phyloP scores from a whole-genome alignment of 106 monocot genomes.

The Dactylorhiza incarnata region DNA sequence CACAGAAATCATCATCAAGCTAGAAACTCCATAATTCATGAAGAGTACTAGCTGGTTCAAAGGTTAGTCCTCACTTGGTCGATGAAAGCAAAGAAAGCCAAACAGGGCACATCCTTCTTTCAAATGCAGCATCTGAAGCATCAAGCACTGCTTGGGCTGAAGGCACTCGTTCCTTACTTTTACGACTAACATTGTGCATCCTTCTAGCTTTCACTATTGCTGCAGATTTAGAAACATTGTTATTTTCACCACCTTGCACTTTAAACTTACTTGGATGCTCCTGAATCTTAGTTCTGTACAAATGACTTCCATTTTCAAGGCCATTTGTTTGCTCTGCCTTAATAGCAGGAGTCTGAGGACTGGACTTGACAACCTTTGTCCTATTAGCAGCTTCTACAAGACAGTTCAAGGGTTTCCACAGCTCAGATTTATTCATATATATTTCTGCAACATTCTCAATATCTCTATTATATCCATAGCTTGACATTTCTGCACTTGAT shows the following conservation, averaged over 20 bases:
- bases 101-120: slow-evolving; percentile 36
- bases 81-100: slow-evolving; percentile 79
- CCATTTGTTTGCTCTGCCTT: slow-evolving; percentile 45
- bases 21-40: neutral
- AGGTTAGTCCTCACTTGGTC: slow-evolving; percentile 38
- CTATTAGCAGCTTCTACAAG: slow-evolving; percentile 71
- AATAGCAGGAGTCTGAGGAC: slow-evolving; percentile 20
- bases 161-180: slow-evolving; percentile 32
- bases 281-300: slow-evolving; percentile 32
- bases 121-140: slow-evolving; percentile 36
- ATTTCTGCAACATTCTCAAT: slow-evolving; percentile 30
- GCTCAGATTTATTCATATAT: slow-evolving; percentile 45
- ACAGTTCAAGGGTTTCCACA: too few relatives aligned
- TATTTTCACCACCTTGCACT: slow-evolving; percentile 39
- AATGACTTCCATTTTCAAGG: slow-evolving; percentile 19
- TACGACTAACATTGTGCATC: slow-evolving; percentile 19
- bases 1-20: neutral
- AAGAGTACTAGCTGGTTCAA: neutral
- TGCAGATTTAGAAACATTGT: slow-evolving; percentile 11
- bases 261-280: slow-evolving; percentile 33
- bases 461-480: slow-evolving; percentile 24
- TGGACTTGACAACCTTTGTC: slow-evolving; percentile 39
- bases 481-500: slow-evolving; percentile 31
- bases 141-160: slow-evolving; percentile 44
- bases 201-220: slow-evolving; percentile 28